Base-by-base conservation (phyloP, 1,284 basidiomycete species). In the Trametes polyzona region DNA sequence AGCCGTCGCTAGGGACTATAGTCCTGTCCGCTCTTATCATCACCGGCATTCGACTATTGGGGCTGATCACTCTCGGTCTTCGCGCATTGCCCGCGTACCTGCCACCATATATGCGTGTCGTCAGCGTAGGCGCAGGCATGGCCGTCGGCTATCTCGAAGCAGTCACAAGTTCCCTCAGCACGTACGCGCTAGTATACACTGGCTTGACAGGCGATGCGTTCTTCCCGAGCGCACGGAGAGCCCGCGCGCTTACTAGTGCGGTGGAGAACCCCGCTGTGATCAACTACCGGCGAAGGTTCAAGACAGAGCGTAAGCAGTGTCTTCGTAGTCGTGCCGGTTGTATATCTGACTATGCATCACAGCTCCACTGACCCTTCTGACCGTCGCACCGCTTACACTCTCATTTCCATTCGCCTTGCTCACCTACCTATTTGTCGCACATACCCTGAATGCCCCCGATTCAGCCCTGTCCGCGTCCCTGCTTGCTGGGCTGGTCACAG, bases 351-450 rank as follows among this genome's bases (percentile, higher is more conserved):
- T 1, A 27, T 42, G 51, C 50, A 64, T 67, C 74, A 71, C 60
- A 88, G 86, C 86, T 12, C 80, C 87, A 23, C 73, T 89, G 55
- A 85, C 90, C 0, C 74, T 95, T 52, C 81, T 96, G 65, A 92
- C 91, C 14, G 81, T 95, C 29, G 86, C 90, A 9, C 92, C 93
- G 4, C 76, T 94, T 42, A 90, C 90, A 0, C 76, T 95, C 48
- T 86, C 82, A 49, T 82, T 95, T 63, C 90, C 93, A 10, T 92
- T 92, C 52, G 88, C 92, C 1, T 76, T 95, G 32, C 78, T 84
- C 11, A 92, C 93, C 0, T 97, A 96, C 70, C 73, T 97, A 3
- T 95, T 95, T 66, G 92, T 93, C 40, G 89, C 92, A 4, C 94
- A 95, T 71, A 88, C 90, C 0, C 75, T 96, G 23, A 74, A 73